Evolutionary conservation across 805 yeast species (phyloP).

Genomic region (Starmerella khaoyaiensis): DNA sequence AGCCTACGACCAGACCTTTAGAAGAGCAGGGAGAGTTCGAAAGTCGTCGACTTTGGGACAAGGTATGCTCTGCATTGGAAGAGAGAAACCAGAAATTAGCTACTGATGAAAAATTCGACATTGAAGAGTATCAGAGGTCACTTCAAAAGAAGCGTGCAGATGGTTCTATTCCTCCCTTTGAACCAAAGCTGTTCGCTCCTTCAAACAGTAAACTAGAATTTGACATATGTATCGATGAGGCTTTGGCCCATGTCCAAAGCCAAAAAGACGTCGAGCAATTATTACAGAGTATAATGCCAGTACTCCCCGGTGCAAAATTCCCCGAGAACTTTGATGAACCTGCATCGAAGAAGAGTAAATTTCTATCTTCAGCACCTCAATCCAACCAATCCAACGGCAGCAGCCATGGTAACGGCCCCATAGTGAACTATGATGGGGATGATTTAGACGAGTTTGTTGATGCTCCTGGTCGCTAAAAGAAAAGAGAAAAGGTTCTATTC

Average conservation of each 20-base stretch:
- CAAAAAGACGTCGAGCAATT: constrained; percentile 41
- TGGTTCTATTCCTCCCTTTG: constrained; percentile 51
- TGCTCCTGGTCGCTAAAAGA: constrained; percentile 7
- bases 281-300: constrained; percentile 57
- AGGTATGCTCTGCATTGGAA: constrained; percentile 71
- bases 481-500: not conserved
- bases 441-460: constrained; percentile 20
- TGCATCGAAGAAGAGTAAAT: constrained; percentile 40
- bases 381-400: constrained; percentile 5
- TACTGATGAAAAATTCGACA: constrained; percentile 73
- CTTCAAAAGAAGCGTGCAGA: constrained; percentile 61
- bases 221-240: constrained; percentile 43
- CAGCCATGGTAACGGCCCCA: not conserved
- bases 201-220: constrained; percentile 41
- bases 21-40: constrained; percentile 71
- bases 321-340: constrained; percentile 55
- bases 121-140: constrained; percentile 76
- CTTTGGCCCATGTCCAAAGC: constrained; percentile 34
- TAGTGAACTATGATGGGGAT: constrained; percentile 8
- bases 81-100: constrained; percentile 68
- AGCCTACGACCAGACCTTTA: constrained; percentile 65
- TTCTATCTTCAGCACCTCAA: constrained; percentile 2
- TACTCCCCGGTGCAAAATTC: constrained; percentile 68
- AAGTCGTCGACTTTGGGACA: constrained; percentile 70
- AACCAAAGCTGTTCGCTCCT: constrained; percentile 61